Conservation (phyloP, 2,329 filamentous ascomycete genomes). For the Calonectria montana region DNA sequence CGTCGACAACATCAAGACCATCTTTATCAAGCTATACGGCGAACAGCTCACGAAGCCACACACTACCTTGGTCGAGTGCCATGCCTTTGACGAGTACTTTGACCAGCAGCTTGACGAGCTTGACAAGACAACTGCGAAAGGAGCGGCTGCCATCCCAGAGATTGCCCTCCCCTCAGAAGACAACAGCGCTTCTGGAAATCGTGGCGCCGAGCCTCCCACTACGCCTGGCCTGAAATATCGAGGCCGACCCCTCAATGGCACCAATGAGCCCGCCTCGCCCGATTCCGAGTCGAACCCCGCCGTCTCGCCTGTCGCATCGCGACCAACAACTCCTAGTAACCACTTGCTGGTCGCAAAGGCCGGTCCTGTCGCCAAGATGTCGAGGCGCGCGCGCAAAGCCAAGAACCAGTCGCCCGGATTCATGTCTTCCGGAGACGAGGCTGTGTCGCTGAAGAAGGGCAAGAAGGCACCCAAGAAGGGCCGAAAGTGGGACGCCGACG, state of each 20-base stretch:
- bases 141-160: constrained; percentile 39
- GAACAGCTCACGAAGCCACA: constrained; percentile 86
- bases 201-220: constrained; percentile 37
- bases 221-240: constrained; percentile 56
- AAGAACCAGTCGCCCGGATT: constrained; percentile 74
- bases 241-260: constrained; percentile 50
- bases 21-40: constrained; percentile 91
- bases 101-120: constrained; percentile 91
- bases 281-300: constrained; percentile 80
- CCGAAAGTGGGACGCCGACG: constrained; percentile 92
- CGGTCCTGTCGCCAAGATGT: constrained; percentile 81
- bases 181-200: constrained; percentile 46
- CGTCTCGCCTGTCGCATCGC: constrained; percentile 79
- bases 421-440: constrained; percentile 87
- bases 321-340: constrained; percentile 78
- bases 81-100: constrained; percentile 90
- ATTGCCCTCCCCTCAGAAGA: constrained; percentile 47
- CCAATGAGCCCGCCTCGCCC: constrained; percentile 61
- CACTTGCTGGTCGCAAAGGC: constrained; percentile 77
- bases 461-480: constrained; percentile 84
- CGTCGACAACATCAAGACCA: constrained; percentile 91
- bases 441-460: constrained; percentile 63
- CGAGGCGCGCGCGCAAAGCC: constrained; percentile 79
- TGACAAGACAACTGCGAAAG: constrained; percentile 65
- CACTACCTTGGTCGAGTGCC: constrained; percentile 81